Percentiles rank a stretch among this genome's conserved stretches.
phyloP scores from a whole-genome alignment of 345 rosid genomes.

The Eucalyptus regnans region DNA sequence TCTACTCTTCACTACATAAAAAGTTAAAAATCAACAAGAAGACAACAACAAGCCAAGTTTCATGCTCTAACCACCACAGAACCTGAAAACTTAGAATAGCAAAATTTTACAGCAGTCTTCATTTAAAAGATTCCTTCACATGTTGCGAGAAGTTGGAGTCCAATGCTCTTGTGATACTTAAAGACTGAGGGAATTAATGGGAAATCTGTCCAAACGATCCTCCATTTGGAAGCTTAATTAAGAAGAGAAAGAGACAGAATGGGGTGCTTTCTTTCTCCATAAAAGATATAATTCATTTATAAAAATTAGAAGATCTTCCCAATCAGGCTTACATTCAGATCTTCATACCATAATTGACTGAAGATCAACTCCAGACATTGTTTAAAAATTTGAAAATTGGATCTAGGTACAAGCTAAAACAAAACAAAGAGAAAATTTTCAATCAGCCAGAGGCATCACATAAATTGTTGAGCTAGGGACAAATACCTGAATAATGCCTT shows the following conservation, averaged over 20 bases:
- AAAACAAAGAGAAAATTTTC: neutral
- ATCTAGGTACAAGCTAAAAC: neutral
- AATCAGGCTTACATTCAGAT: neutral
- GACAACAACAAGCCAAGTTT: neutral
- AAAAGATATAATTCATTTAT: neutral
- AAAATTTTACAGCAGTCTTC: neutral
- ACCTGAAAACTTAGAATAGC: neutral
- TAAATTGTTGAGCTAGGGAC: neutral
- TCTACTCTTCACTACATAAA: neutral
- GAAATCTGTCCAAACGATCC: neutral
- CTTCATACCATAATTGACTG: neutral
- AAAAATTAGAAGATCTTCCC: neutral
- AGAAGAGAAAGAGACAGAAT: neutral
- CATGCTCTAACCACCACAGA: neutral
- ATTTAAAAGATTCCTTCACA: neutral
- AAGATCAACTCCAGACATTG: neutral
- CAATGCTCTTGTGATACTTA: neutral
- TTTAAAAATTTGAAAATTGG: neutral
- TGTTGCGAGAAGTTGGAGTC: neutral
- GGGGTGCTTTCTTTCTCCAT: neutral
- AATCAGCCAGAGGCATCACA: neutral
- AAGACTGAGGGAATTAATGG: neutral
- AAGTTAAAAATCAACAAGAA: neutral
- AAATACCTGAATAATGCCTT: conserved; percentile 82
- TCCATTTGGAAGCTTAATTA: neutral